Conservation (phyloP, 2,329 filamentous ascomycete genomes). For the Coniochaeta ligniaria region DNA sequence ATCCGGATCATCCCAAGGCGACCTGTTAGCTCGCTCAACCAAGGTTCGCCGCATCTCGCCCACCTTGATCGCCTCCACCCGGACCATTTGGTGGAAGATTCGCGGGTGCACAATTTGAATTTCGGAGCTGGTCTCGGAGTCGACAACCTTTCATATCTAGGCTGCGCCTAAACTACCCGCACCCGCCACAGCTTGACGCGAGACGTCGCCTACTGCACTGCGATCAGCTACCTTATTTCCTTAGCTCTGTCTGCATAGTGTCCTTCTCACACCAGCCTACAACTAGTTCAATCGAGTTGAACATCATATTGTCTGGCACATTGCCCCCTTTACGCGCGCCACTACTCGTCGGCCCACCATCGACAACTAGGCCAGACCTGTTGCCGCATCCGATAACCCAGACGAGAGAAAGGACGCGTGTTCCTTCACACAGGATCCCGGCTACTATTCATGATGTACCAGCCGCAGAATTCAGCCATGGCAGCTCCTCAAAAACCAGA, state of each 20-base stretch:
- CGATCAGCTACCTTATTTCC: background rate
- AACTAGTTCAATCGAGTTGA: background rate
- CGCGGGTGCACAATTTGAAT: background rate
- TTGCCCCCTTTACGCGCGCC: background rate
- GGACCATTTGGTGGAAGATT: background rate
- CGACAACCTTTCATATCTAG: background rate
- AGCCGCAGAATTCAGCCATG: constrained; percentile 65
- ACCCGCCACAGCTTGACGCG: background rate
- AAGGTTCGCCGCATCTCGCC: background rate
- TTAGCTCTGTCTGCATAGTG: background rate
- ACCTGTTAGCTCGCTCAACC: background rate
- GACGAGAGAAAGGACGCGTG: background rate
- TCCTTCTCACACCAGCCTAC: background rate
- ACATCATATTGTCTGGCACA: background rate
- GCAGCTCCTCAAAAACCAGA: constrained; percentile 92
- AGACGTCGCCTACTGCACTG: background rate
- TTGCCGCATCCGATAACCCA: background rate
- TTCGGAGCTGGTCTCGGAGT: background rate
- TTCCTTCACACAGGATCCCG: background rate
- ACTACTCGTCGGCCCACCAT: background rate
- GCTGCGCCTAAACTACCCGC: background rate
- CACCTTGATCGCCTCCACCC: background rate
- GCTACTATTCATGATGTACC: constrained; percentile 55
- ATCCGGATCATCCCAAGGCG: background rate
- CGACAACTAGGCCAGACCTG: background rate